These are phyloP conservation scores for Nitzschia sp. DNA, from an alignment of 108 stramenopile species.

Conservation along the genomic window DNA sequence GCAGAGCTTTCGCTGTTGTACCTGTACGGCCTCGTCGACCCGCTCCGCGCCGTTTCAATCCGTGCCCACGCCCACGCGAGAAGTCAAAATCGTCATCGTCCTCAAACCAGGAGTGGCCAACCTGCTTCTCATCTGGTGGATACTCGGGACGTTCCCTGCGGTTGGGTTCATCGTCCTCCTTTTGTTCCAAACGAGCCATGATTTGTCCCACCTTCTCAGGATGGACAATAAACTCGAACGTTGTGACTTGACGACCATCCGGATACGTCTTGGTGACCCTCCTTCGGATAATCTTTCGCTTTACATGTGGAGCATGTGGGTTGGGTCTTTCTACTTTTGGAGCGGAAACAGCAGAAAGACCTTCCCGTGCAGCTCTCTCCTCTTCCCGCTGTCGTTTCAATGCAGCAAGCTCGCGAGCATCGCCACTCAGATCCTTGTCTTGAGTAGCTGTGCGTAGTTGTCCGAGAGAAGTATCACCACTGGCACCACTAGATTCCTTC, in stretches of 20 bases:
- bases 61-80: conserved; percentile 32
- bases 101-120: conserved; percentile 85
- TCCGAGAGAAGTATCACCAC: conserved; percentile 30
- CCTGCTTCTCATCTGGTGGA: conserved; percentile 47
- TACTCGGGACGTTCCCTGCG: conserved; percentile 25
- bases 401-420: conserved; percentile 77
- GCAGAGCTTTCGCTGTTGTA: conserved; percentile 8
- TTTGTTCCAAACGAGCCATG: conserved; percentile 42
- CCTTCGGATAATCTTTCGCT: conserved; percentile 69
- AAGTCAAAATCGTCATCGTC: conserved; percentile 77
- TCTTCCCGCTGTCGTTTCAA: conserved; percentile 74
- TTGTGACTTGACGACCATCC: conserved; percentile 72
- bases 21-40: conserved; percentile 23
- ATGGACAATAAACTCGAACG: conserved; percentile 81
- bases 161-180: conserved; percentile 30
- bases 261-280: conserved; percentile 74
- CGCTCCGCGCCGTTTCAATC: conserved; percentile 18
- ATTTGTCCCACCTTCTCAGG: conserved; percentile 67
- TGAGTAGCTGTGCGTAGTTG: conserved; percentile 44
- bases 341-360: conserved; percentile 33
- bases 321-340: conserved; percentile 4
- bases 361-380: conserved; percentile 63
- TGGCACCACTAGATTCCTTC: conserved; percentile 31
- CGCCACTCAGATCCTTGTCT: conserved; percentile 61
- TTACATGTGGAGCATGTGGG: conserved; percentile 7